A percentile compares a stretch with the other conserved stretches of the same genome.
Conservation (phyloP, 176 grass and related monocot genomes). For the Carex parvula region DNA sequence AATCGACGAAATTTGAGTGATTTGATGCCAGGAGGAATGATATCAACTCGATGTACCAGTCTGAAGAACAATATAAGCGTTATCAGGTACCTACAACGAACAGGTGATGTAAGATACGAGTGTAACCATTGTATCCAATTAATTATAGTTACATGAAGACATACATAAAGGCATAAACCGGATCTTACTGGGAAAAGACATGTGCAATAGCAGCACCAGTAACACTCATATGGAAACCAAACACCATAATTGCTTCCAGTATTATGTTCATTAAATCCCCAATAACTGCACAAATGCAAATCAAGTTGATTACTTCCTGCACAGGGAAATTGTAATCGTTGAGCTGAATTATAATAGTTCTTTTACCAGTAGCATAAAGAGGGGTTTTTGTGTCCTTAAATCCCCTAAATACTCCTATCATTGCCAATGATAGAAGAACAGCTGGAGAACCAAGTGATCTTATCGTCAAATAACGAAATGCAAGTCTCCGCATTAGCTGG, state of each 20-base stretch:
- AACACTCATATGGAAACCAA: conserved; percentile 83
- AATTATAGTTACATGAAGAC: background rate
- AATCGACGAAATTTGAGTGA: conserved; percentile 85
- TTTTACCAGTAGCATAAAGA: conserved; percentile 85
- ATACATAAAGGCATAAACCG: background rate
- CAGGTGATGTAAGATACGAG: conserved; percentile 3
- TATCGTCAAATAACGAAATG: conserved; percentile 68
- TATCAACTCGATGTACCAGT: conserved; percentile 64
- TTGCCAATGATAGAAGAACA: conserved; percentile 80
- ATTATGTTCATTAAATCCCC: conserved; percentile 86
- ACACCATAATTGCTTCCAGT: conserved; percentile 89
- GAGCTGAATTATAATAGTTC: background rate
- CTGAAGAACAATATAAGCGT: conserved; percentile 69
- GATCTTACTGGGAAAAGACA: conserved; percentile 83
- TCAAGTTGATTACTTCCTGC: background rate
- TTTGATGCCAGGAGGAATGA: conserved; percentile 75
- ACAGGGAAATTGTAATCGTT: background rate
- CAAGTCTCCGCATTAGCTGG: conserved; percentile 61
- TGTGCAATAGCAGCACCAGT: conserved; percentile 89
- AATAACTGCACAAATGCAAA: conserved; percentile 46
- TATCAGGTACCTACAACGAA: conserved; percentile 75
- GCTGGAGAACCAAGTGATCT: conserved; percentile 91
- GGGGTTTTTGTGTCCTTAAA: conserved; percentile 92
- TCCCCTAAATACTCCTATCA: conserved; percentile 85
- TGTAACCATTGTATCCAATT: background rate